Percentiles rank a stretch among this genome's conserved stretches.
Conservation (phyloP, 2,329 filamentous ascomycete species). For the Aspergillus clavatus region DNA sequence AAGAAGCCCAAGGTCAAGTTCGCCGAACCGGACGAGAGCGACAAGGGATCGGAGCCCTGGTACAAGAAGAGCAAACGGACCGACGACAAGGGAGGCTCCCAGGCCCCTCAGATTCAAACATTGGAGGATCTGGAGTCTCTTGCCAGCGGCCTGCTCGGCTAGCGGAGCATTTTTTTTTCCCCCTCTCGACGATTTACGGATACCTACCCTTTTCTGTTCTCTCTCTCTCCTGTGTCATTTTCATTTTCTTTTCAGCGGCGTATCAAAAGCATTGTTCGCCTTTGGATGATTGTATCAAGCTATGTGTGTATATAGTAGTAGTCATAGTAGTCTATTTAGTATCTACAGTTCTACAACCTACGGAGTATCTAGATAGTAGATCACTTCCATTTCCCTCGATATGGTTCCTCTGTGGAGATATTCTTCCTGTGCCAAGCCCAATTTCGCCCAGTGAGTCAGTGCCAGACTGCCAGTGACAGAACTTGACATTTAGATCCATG, state of each 20-base stretch:
- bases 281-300: constrained; percentile 9
- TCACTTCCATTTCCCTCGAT: too few species aligned
- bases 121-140: constrained; percentile 45
- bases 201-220: constrained; percentile 12
- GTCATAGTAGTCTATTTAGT: not conserved
- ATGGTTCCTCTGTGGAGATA: too few species aligned
- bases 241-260: constrained; percentile 21
- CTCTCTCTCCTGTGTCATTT: constrained; percentile 11
- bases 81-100: constrained; percentile 1
- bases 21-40: constrained; percentile 25
- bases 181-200: constrained; percentile 11
- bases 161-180: constrained; percentile 8
- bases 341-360: too few species aligned
- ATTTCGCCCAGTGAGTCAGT: too few species aligned
- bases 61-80: constrained; percentile 25
- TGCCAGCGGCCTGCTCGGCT: constrained; percentile 41
- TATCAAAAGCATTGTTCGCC: constrained; percentile 22
- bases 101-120: constrained; percentile 37
- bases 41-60: constrained; percentile 16
- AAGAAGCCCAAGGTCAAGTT: constrained; percentile 42
- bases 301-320: constrained; percentile 7
- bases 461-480: too few species aligned
- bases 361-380: too few species aligned
- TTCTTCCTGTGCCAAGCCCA: too few species aligned
- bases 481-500: too few species aligned